phyloP scores from a whole-genome alignment of 2,329 filamentous ascomycete genomes.

The Neodidymelliopsis sp. region DNA sequence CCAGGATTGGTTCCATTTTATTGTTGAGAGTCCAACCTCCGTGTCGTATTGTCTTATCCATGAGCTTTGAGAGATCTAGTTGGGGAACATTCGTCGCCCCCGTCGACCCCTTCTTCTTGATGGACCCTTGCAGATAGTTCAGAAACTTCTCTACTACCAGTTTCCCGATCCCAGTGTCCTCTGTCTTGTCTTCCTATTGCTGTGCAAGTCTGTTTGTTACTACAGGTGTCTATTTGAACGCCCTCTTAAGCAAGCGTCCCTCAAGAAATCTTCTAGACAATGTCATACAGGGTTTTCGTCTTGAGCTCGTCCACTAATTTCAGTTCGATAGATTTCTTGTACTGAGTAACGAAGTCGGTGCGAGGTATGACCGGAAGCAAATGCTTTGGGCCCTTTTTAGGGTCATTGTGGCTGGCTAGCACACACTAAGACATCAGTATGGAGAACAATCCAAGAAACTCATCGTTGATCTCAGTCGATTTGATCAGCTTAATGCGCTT shows the following conservation, averaged over 20 bases:
- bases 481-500: no score
- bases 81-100: no score
- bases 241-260: conserved; percentile 7
- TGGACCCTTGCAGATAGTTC: conserved; percentile 18
- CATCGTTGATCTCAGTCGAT: conserved; percentile 11
- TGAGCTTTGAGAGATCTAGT: conserved; percentile 21
- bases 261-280: conserved; percentile 13
- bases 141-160: conserved; percentile 20
- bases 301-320: conserved; percentile 17
- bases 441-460: conserved; percentile 23
- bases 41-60: conserved; percentile 20
- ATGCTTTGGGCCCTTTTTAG: conserved; percentile 17
- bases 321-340: conserved; percentile 18
- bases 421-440: conserved; percentile 20
- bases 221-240: conserved; percentile 1
- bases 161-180: conserved; percentile 3
- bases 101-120: conserved; percentile 13
- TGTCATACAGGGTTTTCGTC: conserved; percentile 17
- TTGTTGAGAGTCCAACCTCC: conserved; percentile 17
- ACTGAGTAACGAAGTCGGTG: conserved; percentile 21
- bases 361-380: conserved; percentile 21
- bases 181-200: no score
- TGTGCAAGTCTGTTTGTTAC: no score
- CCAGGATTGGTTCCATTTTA: conserved; percentile 14
- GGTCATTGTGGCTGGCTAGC: conserved; percentile 14